Evolutionary conservation across 768 basidiomycete species (phyloP).

Genomic region (Phallus indusiatus): DNA sequence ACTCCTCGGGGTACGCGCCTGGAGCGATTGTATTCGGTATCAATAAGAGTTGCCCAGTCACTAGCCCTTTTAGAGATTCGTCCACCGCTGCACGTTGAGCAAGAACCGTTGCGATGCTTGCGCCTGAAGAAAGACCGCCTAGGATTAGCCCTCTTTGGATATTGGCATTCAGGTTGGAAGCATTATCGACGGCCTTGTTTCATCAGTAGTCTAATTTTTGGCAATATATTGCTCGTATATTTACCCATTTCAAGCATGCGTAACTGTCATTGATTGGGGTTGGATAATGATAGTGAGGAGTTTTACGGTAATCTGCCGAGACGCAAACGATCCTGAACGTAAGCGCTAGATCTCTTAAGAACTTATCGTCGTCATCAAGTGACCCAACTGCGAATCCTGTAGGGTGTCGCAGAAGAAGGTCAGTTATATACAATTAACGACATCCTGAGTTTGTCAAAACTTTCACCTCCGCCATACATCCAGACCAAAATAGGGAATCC

Average conservation of each 20-base stretch:
- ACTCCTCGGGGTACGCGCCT: constrained; percentile 17
- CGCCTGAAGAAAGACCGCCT: constrained; percentile 19
- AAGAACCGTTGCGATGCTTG: constrained; percentile 15
- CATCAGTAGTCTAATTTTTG: neutral
- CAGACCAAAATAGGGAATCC: neutral
- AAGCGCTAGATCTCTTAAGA: constrained; percentile 9
- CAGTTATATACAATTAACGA: neutral
- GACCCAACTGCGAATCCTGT: neutral
- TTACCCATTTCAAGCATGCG: constrained; percentile 18
- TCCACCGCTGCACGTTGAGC: constrained; percentile 17
- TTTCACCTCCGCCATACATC: neutral
- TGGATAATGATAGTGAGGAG: constrained; percentile 14
- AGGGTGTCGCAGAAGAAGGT: neutral
- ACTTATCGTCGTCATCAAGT: constrained; percentile 13
- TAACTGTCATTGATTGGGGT: constrained; percentile 14
- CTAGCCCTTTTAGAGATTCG: constrained; percentile 11
- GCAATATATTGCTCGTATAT: neutral
- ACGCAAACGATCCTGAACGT: constrained; percentile 10
- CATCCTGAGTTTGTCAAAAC: neutral
- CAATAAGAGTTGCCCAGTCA: constrained; percentile 20
- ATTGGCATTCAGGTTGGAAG: constrained; percentile 8
- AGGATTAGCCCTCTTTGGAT: constrained; percentile 18
- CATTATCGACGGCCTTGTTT: constrained; percentile 8
- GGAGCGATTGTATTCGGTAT: constrained; percentile 16
- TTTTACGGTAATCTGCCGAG: constrained; percentile 11